Evolutionary conservation across 129 eudicot genomes (phyloP), one percentile per base, ranked within the genome.

Genomic region (Gnaphalium uliginosum): DNA sequence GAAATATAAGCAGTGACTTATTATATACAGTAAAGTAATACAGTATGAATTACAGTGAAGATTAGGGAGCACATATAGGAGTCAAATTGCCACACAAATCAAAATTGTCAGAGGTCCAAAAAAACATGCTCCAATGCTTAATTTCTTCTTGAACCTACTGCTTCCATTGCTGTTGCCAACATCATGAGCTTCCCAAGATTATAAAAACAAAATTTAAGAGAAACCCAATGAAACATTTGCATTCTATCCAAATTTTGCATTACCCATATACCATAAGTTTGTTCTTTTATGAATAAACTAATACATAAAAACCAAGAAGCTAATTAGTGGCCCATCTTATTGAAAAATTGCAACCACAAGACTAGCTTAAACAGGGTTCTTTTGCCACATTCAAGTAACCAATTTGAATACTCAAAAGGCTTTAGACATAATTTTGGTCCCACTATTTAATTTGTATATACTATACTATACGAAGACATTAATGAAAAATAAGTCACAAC

Each of bases 81-180:
- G 83, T 79, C 78, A 79, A 79, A 79, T 37, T 79, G 48, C 46
- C 83, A 79, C 74, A 79, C 26, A 67, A 53, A 79, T 72, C 83
- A 79, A 79, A 65, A 79, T 25, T 79, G 83, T 72, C 83, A 79
- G 82, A 78, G 76, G 71, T 70, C 39, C 35, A 65, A 79, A 43
- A 59, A 79, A 72, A 72, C 83, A 72, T 72, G 35, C 83, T 79
- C 78, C 83, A 57, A 79, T 79, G 78, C 73, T 53, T 79, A 53
- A 60, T 53, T 72, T 72, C 78, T 79, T 79, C 83, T 79, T 79
- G 78, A 79, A 79, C 72, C 66, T 79, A 63, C 74, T 79, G 78
- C 78, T 79, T 79, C 83, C 72, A 72, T 79, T 72, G 74, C 58
- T 72, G 83, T 79, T 78, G 83, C 68, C 73, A 72, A 79, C 67